Percentiles rank a stretch among this genome's conserved stretches.
Conservation (phyloP, 768 basidiomycete species). For the Termitomyces sp. region DNA sequence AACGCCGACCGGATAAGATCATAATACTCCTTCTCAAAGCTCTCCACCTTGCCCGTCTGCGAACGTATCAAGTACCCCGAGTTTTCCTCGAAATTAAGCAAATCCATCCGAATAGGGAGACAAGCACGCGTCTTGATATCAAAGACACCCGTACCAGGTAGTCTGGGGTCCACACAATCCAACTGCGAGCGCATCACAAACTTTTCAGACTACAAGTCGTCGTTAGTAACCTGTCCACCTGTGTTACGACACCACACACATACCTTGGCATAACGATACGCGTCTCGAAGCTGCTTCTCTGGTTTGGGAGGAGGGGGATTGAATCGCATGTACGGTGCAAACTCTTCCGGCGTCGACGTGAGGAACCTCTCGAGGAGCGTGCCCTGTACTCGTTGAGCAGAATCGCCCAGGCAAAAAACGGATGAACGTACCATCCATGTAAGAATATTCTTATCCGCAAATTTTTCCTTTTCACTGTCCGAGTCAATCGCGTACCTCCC, state of each 20-base stretch:
- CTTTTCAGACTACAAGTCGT: constrained; percentile 41
- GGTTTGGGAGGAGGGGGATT: constrained; percentile 20
- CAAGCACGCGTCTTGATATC: constrained; percentile 96
- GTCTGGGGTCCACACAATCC: constrained; percentile 74
- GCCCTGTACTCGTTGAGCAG: constrained; percentile 47
- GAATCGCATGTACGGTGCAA: constrained; percentile 51
- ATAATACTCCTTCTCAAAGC: constrained; percentile 93
- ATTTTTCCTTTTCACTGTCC: constrained; percentile 34
- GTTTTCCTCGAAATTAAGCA: constrained; percentile 80
- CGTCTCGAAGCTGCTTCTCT: constrained; percentile 47
- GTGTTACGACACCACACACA: constrained; percentile 5
- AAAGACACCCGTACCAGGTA: constrained; percentile 91
- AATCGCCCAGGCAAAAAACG: no score
- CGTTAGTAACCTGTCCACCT: not conserved
- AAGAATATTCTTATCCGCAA: constrained; percentile 63
- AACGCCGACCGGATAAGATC: constrained; percentile 93
- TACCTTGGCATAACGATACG: constrained; percentile 86
- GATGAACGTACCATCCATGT: constrained; percentile 62
- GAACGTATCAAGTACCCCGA: constrained; percentile 72
- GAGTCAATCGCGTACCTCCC: constrained; percentile 70
- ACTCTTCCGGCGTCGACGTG: constrained; percentile 62
- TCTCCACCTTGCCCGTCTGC: constrained; percentile 61
- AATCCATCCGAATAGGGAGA: constrained; percentile 78
- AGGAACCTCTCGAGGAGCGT: constrained; percentile 86
- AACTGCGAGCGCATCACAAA: constrained; percentile 95